Evolutionary conservation across 2,329 filamentous ascomycete genomes (phyloP).

Genomic region (Monilinia fructigena): DNA sequence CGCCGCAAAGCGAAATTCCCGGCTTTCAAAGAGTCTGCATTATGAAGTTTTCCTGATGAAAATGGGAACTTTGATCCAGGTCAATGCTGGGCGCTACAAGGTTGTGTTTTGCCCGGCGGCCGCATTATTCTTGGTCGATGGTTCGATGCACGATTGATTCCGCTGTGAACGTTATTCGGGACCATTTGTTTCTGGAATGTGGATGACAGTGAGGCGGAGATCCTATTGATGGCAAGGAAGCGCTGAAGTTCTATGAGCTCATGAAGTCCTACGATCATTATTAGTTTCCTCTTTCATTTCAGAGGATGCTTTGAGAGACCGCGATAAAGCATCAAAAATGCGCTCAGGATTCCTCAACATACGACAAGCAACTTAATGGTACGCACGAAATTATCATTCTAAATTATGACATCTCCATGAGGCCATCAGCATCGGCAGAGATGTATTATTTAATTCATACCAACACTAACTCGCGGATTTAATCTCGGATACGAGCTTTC

Average conservation of each 20-base stretch:
- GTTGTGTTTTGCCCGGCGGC: conserved; percentile 47
- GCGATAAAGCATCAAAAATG: not conserved
- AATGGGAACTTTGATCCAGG: conserved; percentile 30
- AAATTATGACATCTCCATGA: not conserved
- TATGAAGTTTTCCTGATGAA: conserved; percentile 47
- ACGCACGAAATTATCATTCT: too few relatives aligned
- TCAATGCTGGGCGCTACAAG: conserved; percentile 48
- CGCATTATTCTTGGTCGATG: conserved; percentile 51
- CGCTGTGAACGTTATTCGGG: conserved; percentile 30
- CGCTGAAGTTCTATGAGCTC: conserved; percentile 31
- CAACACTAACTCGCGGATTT: not conserved
- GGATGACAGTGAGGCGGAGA: conserved; percentile 26
- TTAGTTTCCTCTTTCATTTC: not conserved
- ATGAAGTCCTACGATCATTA: not conserved
- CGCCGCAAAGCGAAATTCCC: conserved; percentile 48
- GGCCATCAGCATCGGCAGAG: not conserved
- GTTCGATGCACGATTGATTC: conserved; percentile 41
- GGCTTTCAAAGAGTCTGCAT: conserved; percentile 56
- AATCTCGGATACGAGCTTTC: not conserved
- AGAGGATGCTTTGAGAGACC: not conserved
- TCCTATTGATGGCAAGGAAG: conserved; percentile 28
- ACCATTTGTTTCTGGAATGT: conserved; percentile 43
- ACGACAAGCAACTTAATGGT: not conserved
- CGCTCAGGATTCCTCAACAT: not conserved
- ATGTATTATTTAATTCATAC: not conserved